Evolutionary conservation across 306 rosid genomes (phyloP).

Genomic region (Trichosanthes cucumerina): DNA sequence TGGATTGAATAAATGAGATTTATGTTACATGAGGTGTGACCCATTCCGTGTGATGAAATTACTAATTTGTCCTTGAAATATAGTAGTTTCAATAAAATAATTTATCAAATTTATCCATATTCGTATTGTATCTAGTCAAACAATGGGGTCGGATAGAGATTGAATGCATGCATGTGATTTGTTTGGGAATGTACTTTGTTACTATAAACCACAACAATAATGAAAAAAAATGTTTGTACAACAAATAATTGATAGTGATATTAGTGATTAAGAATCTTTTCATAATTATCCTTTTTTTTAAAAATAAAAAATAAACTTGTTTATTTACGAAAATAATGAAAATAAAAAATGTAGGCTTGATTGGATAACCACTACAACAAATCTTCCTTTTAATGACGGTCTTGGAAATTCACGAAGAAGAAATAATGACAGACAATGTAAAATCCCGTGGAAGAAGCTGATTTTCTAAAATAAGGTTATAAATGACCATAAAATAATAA

Average conservation of each 20-base stretch:
- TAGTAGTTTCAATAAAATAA: not conserved
- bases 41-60: not conserved
- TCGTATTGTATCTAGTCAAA: not conserved
- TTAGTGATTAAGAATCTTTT: not conserved
- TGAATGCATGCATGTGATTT: constrained; percentile 7
- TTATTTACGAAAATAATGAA: not conserved
- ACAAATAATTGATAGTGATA: not conserved
- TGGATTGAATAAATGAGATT: not conserved
- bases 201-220: not conserved
- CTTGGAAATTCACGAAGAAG: too few species aligned
- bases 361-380: too few species aligned
- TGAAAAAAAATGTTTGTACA: not conserved
- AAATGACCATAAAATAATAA: too few species aligned
- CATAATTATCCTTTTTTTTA: not conserved
- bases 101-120: not conserved
- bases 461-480: too few species aligned
- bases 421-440: too few species aligned
- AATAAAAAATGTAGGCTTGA: too few species aligned
- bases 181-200: not conserved
- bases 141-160: not conserved
- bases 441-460: too few species aligned
- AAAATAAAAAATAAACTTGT: not conserved
- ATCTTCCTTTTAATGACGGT: too few species aligned
- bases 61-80: not conserved
- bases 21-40: not conserved